Evolutionary conservation across 176 grass and related monocot genomes (phyloP).

Genomic region (Poa pratensis): DNA sequence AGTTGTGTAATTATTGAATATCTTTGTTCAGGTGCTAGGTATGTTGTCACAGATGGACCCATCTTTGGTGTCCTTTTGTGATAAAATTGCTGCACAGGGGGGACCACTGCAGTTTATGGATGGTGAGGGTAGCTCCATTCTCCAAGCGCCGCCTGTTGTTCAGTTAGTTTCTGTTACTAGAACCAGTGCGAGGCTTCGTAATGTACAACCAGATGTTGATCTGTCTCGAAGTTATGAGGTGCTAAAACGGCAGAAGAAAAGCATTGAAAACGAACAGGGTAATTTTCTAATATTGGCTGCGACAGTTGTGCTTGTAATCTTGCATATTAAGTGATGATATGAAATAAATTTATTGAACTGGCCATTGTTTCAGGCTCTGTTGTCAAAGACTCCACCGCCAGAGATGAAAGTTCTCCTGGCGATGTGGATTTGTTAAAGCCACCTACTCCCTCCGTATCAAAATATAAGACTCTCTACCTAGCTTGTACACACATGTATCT

Average conservation of each 20-base stretch:
- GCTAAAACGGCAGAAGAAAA: constrained; percentile 81
- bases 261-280: constrained; percentile 72
- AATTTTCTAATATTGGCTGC: constrained; percentile 25
- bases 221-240: constrained; percentile 80
- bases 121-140: constrained; percentile 61
- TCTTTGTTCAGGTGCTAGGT: constrained; percentile 70
- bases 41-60: constrained; percentile 99
- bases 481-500: too few species aligned
- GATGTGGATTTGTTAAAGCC: constrained; percentile 68
- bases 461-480: too few species aligned
- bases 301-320: background rate
- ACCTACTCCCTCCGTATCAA: too few species aligned
- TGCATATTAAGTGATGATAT: constrained; percentile 2
- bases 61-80: constrained; percentile 85
- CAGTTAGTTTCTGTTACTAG: constrained; percentile 75
- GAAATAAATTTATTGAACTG: background rate
- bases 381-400: constrained; percentile 54
- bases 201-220: constrained; percentile 88
- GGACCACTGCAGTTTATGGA: constrained; percentile 60
- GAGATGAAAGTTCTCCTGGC: constrained; percentile 47
- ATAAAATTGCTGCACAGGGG: constrained; percentile 87
- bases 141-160: constrained; percentile 76
- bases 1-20: constrained; percentile 21
- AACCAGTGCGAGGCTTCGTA: constrained; percentile 88
- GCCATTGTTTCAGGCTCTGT: constrained; percentile 43